These are phyloP conservation scores for Aaosphaeria pasadenensis DNA, from an alignment of 2,329 filamentous ascomycete species.

Conservation along the genomic window DNA sequence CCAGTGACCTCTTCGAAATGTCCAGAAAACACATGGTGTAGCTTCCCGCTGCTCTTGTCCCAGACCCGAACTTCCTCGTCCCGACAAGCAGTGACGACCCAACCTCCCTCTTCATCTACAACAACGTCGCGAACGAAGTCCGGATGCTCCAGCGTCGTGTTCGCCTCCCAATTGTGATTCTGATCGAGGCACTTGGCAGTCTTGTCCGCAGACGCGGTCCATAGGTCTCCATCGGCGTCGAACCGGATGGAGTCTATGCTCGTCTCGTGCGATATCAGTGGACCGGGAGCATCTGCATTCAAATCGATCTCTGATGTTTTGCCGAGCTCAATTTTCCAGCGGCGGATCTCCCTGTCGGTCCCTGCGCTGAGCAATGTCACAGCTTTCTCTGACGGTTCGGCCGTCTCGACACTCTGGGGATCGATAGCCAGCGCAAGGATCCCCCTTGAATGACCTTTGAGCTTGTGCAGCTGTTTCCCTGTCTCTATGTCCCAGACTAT, in stretches of 20 bases:
- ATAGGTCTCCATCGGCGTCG: constrained; percentile 70
- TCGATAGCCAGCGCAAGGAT: constrained; percentile 79
- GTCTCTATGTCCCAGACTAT: constrained; percentile 76
- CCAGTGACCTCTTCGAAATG: constrained; percentile 94
- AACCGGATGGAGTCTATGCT: constrained; percentile 81
- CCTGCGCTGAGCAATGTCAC: constrained; percentile 73
- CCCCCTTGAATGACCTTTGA: constrained; percentile 76
- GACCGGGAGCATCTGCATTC: constrained; percentile 42
- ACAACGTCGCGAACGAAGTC: constrained; percentile 86
- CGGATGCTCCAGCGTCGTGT: constrained; percentile 74
- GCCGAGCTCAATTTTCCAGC: constrained; percentile 60
- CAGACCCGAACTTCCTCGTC: constrained; percentile 92
- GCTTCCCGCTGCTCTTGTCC: constrained; percentile 69
- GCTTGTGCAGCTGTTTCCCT: constrained; percentile 66
- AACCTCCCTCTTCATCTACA: constrained; percentile 65
- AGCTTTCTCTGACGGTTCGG: constrained; percentile 22
- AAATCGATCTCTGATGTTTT: constrained; percentile 18
- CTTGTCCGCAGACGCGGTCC: constrained; percentile 92
- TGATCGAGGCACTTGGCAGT: constrained; percentile 77
- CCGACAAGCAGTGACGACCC: constrained; percentile 82
- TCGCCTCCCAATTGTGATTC: constrained; percentile 64
- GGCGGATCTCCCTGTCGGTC: constrained; percentile 60
- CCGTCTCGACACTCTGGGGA: constrained; percentile 39
- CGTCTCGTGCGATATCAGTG: constrained; percentile 81
- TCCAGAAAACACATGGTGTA: constrained; percentile 72